A percentile compares a stretch with the other conserved stretches of the same genome.
Evolutionary conservation across 345 rosid species (phyloP).

Genomic region (Bretschneidera sinensis): DNA sequence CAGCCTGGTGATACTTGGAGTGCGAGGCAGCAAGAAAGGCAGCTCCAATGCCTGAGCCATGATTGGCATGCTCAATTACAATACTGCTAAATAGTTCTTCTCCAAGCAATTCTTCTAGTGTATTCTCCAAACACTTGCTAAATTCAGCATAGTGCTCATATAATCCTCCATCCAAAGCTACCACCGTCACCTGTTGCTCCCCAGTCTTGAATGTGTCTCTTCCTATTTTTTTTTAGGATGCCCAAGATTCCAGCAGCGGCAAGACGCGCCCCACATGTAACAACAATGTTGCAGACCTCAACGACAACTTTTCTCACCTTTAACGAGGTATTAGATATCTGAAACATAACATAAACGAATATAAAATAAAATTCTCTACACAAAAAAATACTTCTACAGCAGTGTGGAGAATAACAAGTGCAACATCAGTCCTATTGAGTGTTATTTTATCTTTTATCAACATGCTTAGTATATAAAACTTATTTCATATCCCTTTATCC

Average conservation of each 20-base stretch:
- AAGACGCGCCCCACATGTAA: conserved; percentile 47
- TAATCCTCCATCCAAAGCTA: conserved; percentile 58
- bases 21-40: conserved; percentile 55
- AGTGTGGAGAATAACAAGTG: too few relatives aligned
- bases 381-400: too few relatives aligned
- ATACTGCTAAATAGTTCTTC: conserved; percentile 30
- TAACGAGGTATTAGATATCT: conserved; percentile 39
- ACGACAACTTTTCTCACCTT: conserved; percentile 35
- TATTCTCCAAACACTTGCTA: conserved; percentile 40
- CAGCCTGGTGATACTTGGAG: conserved; percentile 23
- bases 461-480: too few relatives aligned
- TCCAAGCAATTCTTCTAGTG: conserved; percentile 42
- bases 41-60: conserved; percentile 56
- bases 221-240: conserved; percentile 49
- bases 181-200: conserved; percentile 34
- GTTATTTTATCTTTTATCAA: too few relatives aligned
- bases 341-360: conserved; percentile 8
- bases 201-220: conserved; percentile 36
- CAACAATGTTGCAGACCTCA: conserved; percentile 43
- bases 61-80: conserved; percentile 33
- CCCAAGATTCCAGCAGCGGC: conserved; percentile 52
- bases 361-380: too few relatives aligned
- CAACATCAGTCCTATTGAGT: too few relatives aligned
- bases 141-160: conserved; percentile 45
- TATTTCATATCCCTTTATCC: too few relatives aligned